Base-by-base conservation (phyloP, 257 asterid species). In the Penstemon newberryi region DNA sequence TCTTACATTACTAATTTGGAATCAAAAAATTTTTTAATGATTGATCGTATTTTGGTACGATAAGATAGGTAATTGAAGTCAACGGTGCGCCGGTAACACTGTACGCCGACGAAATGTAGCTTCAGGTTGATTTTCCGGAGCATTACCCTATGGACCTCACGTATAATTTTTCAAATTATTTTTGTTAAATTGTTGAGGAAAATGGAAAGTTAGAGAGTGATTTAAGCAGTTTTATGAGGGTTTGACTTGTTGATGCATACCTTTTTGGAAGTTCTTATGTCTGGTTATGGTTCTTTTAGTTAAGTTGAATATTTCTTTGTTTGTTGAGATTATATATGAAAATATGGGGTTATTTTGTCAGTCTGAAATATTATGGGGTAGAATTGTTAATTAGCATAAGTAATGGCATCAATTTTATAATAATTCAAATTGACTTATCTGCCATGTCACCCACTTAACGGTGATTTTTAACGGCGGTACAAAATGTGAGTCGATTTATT, bases 61-160 rank as follows among this genome's bases (percentile, higher is more conserved):
- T 69, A 74, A 85, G 91, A 64, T 85, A 89, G 91, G 79, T 85
- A 12, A 85, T 85, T 77, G 91, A 85, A 68, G 91, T 85, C 52
- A 77, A 66, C 75, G 91, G 89, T 41, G 91, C 89, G 10, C 81
- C 87, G 59, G 91, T 85, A 25, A 85, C 91, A 66, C 80, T 83
- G 44, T 85, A 85, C 37, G 73, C 85, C 0, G 88, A 80, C 6
- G 91, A 85, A 69, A 79, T 63, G 8, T 85, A 85, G 83, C 91
- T 85, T 49, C 91, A 85, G 80, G 89, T 85, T 40, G 91, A 85
- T 83, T 85, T 85, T 63, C 91, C 89, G 44, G 89, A 85, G 81
- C 91, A 85, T 78, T 85, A 85, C 58, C 91, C 91, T 12, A 85
- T 85, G 91, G 91, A 85, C 91, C 91, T 5, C 91, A 85, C 89